Evolutionary conservation across 768 basidiomycete species (phyloP), one percentile per base, ranked within the genome.

Genomic region (Mrakia hoshinonis): DNA sequence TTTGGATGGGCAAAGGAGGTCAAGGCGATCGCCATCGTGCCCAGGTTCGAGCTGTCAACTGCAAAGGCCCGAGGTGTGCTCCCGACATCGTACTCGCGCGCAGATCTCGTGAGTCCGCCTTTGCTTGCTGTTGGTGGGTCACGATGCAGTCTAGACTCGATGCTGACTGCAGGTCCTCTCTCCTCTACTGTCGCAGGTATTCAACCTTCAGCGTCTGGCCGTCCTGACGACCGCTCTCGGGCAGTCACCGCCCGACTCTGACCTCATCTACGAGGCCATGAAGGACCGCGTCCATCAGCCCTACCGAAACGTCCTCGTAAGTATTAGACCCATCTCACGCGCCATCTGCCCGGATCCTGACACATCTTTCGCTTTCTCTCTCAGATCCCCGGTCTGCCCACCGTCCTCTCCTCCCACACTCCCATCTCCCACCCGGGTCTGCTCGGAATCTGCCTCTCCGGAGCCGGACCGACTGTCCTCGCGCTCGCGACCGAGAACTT

Each of bases 181-280:
- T 52, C 34, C 63, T 34, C 36, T 39, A 12, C 38, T 51, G 70
- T 68, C 29, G 22, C 76, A 99, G 96, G 89, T 99, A 18, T 99
- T 98, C 83, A 99, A 99, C 79, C 83, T 99, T 67, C 96, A 99
- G 80, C 86, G 96, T 26, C 82, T 99, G 18, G 96, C 95, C 0
- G 96, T 99, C 36, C 84, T 99, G 68, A 98, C 95, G 1, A 95
- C 93, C 3, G 94, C 96, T 0, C 85, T 99, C 13, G 89, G 86
- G 3, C 88, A 89, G 76, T 86, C 87, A 13, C 95, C 96, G 1
- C 94, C 94, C 1, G 92, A 99, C 78, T 87, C 96, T 0, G 90
- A 87, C 26, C 86, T 99, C n/a, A 97, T 98, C 70, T 98, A 95
- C 79, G 95, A 98, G 78, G 95, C 95, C 1, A 98, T 98, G 96